Percentiles rank a stretch among this genome's conserved stretches.
These are phyloP conservation scores for Cladosporium velox DNA, from an alignment of 2,329 filamentous ascomycete species.

Conservation along the genomic window DNA sequence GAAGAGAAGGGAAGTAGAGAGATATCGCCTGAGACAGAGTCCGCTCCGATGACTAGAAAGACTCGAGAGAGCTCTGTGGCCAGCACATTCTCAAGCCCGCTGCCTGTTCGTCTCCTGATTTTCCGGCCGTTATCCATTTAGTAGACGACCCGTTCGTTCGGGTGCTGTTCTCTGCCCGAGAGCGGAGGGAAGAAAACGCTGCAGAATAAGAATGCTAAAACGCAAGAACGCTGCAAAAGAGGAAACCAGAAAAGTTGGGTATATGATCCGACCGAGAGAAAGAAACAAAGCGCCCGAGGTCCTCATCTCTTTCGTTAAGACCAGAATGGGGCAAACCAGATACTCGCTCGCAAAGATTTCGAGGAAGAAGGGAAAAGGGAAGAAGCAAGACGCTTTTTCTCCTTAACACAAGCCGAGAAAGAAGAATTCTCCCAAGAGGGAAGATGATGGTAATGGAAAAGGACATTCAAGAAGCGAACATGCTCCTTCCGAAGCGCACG, in stretches of 20 bases:
- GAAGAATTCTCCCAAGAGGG: not conserved
- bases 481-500: constrained; percentile 27
- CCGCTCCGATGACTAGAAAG: not conserved
- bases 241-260: not conserved
- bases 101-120: not conserved
- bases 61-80: not conserved
- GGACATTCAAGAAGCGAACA: constrained; percentile 31
- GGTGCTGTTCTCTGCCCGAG: not conserved
- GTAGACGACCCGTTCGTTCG: not conserved
- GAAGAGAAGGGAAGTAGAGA: not conserved
- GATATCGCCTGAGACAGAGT: too few relatives aligned
- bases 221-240: not conserved
- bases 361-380: not conserved
- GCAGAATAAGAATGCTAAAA: not conserved
- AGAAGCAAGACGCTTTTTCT: not conserved
- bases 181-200: not conserved
- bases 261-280: constrained; percentile 8
- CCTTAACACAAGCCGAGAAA: not conserved
- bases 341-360: not conserved
- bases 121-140: not conserved
- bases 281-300: not conserved
- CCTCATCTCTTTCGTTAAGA: not conserved
- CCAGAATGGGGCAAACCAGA: not conserved
- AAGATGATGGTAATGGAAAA: not conserved
- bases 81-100: not conserved